These are phyloP conservation scores for Ballota nigra DNA, from an alignment of 257 asterid genomes.

Conservation along the genomic window DNA sequence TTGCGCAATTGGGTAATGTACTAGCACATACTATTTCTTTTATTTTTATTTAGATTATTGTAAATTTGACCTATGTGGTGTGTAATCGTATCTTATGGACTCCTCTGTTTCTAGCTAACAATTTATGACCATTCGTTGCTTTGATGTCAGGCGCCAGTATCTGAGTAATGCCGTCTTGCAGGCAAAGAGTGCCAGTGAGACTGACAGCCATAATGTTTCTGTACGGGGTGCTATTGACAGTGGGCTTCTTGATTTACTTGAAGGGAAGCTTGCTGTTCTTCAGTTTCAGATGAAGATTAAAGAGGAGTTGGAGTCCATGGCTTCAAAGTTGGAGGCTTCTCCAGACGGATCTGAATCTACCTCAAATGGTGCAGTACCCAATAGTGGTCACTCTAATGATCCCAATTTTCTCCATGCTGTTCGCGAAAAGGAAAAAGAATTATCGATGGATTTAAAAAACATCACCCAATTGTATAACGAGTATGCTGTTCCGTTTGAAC, in stretches of 20 bases:
- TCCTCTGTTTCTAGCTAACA: slow-evolving; percentile 17
- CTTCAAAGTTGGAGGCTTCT: slow-evolving; percentile 61
- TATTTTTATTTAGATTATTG: not conserved
- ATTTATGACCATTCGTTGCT: slow-evolving; percentile 27
- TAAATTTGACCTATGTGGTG: slow-evolving; percentile 11
- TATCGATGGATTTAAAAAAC: slow-evolving; percentile 79
- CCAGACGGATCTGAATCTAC: slow-evolving; percentile 43
- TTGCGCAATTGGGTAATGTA: not conserved
- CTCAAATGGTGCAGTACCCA: slow-evolving; percentile 38
- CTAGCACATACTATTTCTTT: not conserved
- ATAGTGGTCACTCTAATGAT: slow-evolving; percentile 34
- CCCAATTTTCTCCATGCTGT: slow-evolving; percentile 33
- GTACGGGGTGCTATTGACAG: slow-evolving; percentile 59
- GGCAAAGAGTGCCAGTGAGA: slow-evolving; percentile 86
- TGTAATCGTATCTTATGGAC: not conserved
- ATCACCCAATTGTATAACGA: slow-evolving; percentile 93
- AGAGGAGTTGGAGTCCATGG: slow-evolving; percentile 72
- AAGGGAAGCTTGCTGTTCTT: slow-evolving; percentile 96
- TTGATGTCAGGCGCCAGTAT: slow-evolving; percentile 85
- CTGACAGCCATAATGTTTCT: slow-evolving; percentile 47
- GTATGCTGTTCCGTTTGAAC: slow-evolving; percentile 89
- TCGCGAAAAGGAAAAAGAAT: slow-evolving; percentile 68
- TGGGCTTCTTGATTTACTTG: slow-evolving; percentile 94
- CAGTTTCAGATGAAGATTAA: slow-evolving; percentile 92
- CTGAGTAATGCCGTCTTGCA: slow-evolving; percentile 96